Conservation (phyloP, 495 filamentous ascomycete species). For the Immersiella caudata region DNA sequence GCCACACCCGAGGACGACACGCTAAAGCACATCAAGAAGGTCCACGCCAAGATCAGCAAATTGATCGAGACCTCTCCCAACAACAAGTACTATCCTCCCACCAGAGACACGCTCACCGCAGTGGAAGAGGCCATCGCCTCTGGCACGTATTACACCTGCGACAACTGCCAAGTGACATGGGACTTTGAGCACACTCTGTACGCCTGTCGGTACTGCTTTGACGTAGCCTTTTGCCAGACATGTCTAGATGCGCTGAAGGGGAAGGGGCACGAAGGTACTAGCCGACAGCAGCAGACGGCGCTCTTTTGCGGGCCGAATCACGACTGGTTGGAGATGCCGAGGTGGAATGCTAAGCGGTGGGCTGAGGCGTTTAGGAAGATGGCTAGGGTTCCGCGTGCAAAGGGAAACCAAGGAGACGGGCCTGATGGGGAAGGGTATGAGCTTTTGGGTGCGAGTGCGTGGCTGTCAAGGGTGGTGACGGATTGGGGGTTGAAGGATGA, state of each 20-base stretch:
- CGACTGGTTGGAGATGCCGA: conserved; percentile 1
- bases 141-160: neutral
- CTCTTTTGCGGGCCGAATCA: conserved; percentile 3
- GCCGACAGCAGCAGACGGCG: neutral
- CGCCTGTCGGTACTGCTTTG: neutral
- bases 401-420: neutral
- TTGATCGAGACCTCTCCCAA: neutral
- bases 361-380: neutral
- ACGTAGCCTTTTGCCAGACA: neutral
- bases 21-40: neutral
- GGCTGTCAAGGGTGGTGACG: neutral
- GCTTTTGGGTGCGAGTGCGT: conserved; percentile 1
- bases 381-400: neutral
- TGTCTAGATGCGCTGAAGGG: neutral
- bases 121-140: neutral
- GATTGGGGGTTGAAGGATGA: conserved; percentile 2
- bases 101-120: neutral
- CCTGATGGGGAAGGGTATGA: neutral
- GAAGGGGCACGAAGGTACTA: too few species aligned
- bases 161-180: conserved; percentile 1
- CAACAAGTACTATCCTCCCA: neutral
- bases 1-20: neutral
- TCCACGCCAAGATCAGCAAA: neutral
- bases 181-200: neutral
- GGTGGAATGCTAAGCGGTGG: conserved; percentile 3